Percentiles rank a stretch among this genome's conserved stretches.
Conservation (phyloP, 768 basidiomycete genomes). For the Hygrocybe coccinea region DNA sequence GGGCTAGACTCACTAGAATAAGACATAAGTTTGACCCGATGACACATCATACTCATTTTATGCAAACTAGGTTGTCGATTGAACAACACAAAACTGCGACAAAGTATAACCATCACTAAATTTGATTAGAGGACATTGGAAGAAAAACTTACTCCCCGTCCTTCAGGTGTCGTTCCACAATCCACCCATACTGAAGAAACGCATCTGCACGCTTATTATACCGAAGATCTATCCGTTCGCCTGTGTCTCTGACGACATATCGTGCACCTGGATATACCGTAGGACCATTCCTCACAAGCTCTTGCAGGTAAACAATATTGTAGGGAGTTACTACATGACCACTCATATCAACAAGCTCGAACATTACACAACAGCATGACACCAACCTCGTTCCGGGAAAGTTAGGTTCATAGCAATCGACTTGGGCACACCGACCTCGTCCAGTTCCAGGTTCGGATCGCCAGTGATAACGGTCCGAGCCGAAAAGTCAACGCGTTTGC, state of each 20-base stretch:
- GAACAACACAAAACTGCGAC: constrained; percentile 77
- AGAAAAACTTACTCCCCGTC: constrained; percentile 87
- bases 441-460: constrained; percentile 93
- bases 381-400: constrained; percentile 85
- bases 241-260: constrained; percentile 95
- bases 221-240: constrained; percentile 92
- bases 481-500: constrained; percentile 98
- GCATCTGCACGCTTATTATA: constrained; percentile 96
- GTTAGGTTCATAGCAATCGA: constrained; percentile 98
- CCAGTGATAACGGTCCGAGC: constrained; percentile 99
- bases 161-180: constrained; percentile 94
- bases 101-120: constrained; percentile 1
- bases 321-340: constrained; percentile 79
- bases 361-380: neutral
- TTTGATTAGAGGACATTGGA: neutral
- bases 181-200: constrained; percentile 96
- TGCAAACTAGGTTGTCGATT: constrained; percentile 98
- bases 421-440: constrained; percentile 93
- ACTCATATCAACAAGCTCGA: constrained; percentile 7
- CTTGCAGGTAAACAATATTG: constrained; percentile 91
- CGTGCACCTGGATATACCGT: constrained; percentile 92
- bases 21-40: constrained; percentile 93
- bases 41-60: constrained; percentile 99
- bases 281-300: constrained; percentile 92
- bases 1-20: constrained; percentile 84